Percentiles rank a stretch among this genome's conserved stretches.
These are phyloP conservation scores for Lepiota brunneoincarnata DNA, from an alignment of 768 basidiomycete genomes.

Conservation along the genomic window DNA sequence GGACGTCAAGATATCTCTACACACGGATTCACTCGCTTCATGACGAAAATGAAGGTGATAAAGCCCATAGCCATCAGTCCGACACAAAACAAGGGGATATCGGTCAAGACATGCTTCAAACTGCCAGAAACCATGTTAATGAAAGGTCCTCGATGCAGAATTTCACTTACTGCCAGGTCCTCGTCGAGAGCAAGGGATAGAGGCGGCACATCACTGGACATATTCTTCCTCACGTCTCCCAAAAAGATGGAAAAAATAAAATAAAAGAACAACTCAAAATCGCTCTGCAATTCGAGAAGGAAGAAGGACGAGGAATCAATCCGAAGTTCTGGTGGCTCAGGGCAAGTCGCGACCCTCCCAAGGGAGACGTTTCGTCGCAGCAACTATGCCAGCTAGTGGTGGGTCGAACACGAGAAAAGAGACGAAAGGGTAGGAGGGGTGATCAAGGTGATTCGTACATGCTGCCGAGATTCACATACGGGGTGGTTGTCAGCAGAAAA, in stretches of 20 bases:
- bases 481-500: not conserved
- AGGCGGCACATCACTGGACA: conserved; percentile 18
- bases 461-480: not conserved
- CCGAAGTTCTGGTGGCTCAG: not conserved
- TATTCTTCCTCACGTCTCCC: not conserved
- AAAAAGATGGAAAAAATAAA: conserved; percentile 3
- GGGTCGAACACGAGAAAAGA: conserved; percentile 3
- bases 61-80: conserved; percentile 65
- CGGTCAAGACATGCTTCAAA: conserved; percentile 54
- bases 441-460: not conserved
- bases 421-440: not conserved
- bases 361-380: conserved; percentile 11
- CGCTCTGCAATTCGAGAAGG: conserved; percentile 6
- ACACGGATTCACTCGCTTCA: conserved; percentile 52
- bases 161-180: conserved; percentile 40
- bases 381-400: not conserved
- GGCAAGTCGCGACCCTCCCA: conserved; percentile 7
- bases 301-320: not conserved
- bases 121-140: conserved; percentile 26
- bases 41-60: conserved; percentile 51
- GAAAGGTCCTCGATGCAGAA: not conserved
- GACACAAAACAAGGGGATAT: conserved; percentile 65
- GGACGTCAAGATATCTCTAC: conserved; percentile 20
- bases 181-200: conserved; percentile 32
- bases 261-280: conserved; percentile 7